phyloP scores from a whole-genome alignment of 257 asterid species.

The Solanum paucissectum region DNA sequence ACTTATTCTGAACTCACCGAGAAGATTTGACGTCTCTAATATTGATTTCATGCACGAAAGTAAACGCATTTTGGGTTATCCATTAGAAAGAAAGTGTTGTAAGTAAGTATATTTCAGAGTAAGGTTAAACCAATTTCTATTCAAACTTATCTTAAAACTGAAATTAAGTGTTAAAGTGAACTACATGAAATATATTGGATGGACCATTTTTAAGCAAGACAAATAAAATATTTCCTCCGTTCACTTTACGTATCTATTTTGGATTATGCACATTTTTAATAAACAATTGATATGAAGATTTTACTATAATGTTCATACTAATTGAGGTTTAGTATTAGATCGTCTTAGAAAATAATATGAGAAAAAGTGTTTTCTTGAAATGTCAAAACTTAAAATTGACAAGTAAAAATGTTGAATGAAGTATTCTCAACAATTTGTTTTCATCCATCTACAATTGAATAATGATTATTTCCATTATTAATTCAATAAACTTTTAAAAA shows the following conservation, averaged over 20 bases:
- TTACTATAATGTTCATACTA: too few relatives aligned
- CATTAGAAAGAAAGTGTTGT: background rate
- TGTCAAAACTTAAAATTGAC: background rate
- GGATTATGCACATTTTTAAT: accelerated
- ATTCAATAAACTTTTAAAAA: background rate
- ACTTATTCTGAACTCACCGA: background rate
- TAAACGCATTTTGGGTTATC: background rate
- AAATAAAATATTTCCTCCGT: background rate
- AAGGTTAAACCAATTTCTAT: background rate
- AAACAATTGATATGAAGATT: too few relatives aligned
- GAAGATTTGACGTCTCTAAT: background rate
- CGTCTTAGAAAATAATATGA: too few relatives aligned
- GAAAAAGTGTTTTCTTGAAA: too few relatives aligned
- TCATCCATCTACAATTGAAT: background rate
- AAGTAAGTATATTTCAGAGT: background rate
- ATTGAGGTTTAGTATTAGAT: background rate
- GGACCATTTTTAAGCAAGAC: background rate
- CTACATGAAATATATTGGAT: background rate
- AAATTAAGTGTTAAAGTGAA: background rate
- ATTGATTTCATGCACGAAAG: background rate
- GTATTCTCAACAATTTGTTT: background rate
- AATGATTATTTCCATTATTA: background rate
- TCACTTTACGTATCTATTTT: too few relatives aligned
- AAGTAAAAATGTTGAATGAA: too few relatives aligned
- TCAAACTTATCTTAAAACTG: background rate